phyloP scores from a whole-genome alignment of 371 early-diverging fungal genomes.

The Syncephalastrum contaminatum region DNA sequence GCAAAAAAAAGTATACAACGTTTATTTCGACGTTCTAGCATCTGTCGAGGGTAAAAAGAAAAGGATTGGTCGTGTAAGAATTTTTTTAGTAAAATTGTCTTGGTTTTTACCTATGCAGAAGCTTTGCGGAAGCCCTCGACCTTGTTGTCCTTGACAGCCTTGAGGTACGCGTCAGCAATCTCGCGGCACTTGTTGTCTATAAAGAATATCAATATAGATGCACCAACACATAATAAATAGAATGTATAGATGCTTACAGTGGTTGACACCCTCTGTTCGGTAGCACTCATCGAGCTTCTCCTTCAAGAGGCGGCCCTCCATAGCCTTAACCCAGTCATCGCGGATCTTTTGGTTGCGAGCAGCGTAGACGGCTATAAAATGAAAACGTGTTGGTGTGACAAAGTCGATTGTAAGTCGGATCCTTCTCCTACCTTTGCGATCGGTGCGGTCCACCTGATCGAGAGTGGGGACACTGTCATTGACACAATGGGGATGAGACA shows the following conservation, averaged over 20 bases:
- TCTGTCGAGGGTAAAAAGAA: too few species aligned
- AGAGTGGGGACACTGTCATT: constrained; percentile 41
- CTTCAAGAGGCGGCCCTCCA: constrained; percentile 79
- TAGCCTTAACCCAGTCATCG: constrained; percentile 82
- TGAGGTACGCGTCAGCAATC: constrained; percentile 46
- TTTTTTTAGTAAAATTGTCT: too few species aligned
- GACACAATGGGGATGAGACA: neutral
- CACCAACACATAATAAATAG: neutral
- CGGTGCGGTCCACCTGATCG: constrained; percentile 45
- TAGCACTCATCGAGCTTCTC: constrained; percentile 78
- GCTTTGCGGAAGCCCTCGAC: constrained; percentile 51
- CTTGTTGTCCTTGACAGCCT: constrained; percentile 44
- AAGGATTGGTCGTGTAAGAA: too few species aligned
- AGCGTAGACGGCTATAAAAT: constrained; percentile 61
- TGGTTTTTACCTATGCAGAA: too few species aligned
- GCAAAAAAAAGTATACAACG: too few species aligned
- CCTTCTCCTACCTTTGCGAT: constrained; percentile 43
- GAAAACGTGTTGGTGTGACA: neutral
- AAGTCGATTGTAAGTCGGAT: neutral
- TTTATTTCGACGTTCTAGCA: too few species aligned
- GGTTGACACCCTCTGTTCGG: constrained; percentile 81
- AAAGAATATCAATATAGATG: neutral
- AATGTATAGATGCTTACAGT: constrained; percentile 53
- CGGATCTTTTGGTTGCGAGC: constrained; percentile 77
- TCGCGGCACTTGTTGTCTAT: constrained; percentile 49